Evolutionary conservation across 1,139 yeast species (phyloP).

Genomic region (Candida sanyaensis): DNA sequence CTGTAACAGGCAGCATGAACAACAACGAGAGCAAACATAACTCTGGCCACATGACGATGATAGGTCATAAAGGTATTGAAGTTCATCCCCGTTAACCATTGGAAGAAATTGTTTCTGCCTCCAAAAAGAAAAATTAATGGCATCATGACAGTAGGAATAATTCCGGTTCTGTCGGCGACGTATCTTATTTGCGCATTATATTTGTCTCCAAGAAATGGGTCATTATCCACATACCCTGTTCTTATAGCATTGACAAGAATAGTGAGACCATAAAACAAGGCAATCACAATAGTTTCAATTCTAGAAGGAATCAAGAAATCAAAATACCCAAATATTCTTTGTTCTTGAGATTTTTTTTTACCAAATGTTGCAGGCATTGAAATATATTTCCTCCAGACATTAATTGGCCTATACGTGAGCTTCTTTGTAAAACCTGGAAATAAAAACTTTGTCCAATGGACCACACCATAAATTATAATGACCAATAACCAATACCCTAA

Average conservation of each 20-base stretch:
- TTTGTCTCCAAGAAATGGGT: conserved; percentile 24
- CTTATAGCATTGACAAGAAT: conserved; percentile 35
- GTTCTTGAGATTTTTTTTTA: conserved; percentile 24
- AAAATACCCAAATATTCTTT: conserved; percentile 18
- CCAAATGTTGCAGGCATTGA: conserved; percentile 31
- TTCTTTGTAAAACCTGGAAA: conserved; percentile 25
- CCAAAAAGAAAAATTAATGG: conserved; percentile 22
- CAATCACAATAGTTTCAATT: conserved; percentile 20
- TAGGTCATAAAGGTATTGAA: conserved; percentile 36
- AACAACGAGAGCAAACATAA: conserved; percentile 26
- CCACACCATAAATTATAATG: conserved; percentile 36
- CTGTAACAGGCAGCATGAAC: conserved; percentile 45
- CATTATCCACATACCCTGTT: conserved; percentile 21
- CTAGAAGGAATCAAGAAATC: conserved; percentile 29
- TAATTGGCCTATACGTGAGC: conserved; percentile 25
- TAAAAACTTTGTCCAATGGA: conserved; percentile 40
- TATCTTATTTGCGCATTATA: conserved; percentile 26
- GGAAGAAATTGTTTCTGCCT: conserved; percentile 41
- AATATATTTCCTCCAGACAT: conserved; percentile 27
- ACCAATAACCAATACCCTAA: conserved; percentile 52
- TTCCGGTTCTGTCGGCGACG: conserved; percentile 35
- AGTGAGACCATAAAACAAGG: conserved; percentile 46
- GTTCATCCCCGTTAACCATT: conserved; percentile 42
- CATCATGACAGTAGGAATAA: conserved; percentile 28
- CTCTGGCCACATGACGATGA: conserved; percentile 43